A percentile compares a stretch with the other conserved stretches of the same genome.
These are phyloP conservation scores for Magnaporthiopsis poae DNA, from an alignment of 2,329 filamentous ascomycete genomes.

Conservation along the genomic window DNA sequence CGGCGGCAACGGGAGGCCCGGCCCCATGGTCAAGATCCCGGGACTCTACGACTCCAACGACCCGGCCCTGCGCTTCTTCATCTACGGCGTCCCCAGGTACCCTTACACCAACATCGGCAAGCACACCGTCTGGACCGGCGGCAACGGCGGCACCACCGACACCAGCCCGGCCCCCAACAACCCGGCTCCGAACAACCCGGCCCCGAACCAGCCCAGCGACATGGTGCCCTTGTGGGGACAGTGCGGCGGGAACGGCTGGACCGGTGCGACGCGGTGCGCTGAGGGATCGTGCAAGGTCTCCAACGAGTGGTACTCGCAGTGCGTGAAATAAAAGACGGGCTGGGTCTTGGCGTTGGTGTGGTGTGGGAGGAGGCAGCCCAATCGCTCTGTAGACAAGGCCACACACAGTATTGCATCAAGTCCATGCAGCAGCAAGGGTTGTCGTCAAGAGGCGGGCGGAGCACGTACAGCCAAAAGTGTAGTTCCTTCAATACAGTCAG, in stretches of 20 bases:
- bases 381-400: not conserved
- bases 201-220: not conserved
- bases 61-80: slow-evolving; percentile 40
- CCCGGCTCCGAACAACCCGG: not conserved
- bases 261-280: not conserved
- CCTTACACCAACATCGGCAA: not conserved
- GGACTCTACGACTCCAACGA: slow-evolving; percentile 4
- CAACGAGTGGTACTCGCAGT: slow-evolving; percentile 3
- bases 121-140: not conserved
- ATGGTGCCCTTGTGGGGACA: not conserved
- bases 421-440: not conserved
- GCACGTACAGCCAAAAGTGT: no score
- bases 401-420: not conserved
- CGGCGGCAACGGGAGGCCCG: slow-evolving; percentile 4
- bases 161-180: not conserved
- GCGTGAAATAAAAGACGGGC: not conserved
- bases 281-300: not conserved
- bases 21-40: slow-evolving; percentile 7
- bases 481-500: no score
- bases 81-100: slow-evolving; percentile 40
- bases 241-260: slow-evolving; percentile 4
- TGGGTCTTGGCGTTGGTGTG: not conserved
- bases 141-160: not conserved
- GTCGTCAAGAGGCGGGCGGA: no score
- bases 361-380: not conserved